phyloP scores from a whole-genome alignment of 345 rosid genomes.

The Garcia nutans region DNA sequence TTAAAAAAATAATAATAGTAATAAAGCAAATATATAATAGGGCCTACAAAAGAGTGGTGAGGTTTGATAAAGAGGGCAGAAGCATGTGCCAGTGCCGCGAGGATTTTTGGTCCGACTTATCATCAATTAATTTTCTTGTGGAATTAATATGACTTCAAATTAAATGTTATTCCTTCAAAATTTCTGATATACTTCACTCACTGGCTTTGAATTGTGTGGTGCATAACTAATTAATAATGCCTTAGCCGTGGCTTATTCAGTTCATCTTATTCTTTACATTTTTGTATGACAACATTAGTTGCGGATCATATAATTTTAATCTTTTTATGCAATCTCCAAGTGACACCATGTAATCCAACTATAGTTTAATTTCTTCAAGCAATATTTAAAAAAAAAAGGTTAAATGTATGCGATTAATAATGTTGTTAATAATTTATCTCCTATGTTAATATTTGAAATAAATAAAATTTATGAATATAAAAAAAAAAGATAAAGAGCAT shows the following conservation, averaged over 20 bases:
- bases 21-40: not conserved
- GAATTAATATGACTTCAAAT: not conserved
- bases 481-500: too few species aligned
- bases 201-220: not conserved
- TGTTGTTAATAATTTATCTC: too few species aligned
- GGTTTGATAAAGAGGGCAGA: conserved; percentile 41
- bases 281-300: not conserved
- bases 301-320: too few species aligned
- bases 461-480: too few species aligned
- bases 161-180: not conserved
- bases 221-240: not conserved
- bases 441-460: too few species aligned
- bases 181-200: not conserved
- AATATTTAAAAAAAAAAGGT: too few species aligned
- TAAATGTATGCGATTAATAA: too few species aligned
- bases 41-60: conserved; percentile 27
- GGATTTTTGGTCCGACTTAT: conserved; percentile 15
- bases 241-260: not conserved
- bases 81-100: conserved; percentile 45
- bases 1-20: not conserved
- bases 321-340: not conserved
- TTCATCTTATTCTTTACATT: not conserved
- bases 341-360: not conserved
- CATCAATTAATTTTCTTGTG: not conserved
- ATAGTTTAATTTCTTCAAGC: not conserved